A percentile compares a stretch with the other conserved stretches of the same genome.
phyloP scores from a whole-genome alignment of 768 basidiomycete genomes.

The Naganishia friedmannii region DNA sequence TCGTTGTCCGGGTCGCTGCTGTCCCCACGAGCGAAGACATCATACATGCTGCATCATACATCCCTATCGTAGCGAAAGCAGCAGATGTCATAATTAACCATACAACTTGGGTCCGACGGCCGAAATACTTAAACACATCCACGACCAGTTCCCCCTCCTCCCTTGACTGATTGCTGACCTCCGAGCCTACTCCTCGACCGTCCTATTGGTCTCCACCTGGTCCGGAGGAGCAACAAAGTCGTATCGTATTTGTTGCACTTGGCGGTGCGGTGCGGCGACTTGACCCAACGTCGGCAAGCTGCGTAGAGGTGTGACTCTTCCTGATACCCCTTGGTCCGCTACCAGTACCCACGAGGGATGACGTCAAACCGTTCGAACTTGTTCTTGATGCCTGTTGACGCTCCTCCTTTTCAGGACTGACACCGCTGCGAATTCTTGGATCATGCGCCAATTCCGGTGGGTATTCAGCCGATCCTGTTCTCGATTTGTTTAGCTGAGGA shows the following conservation, averaged over 20 bases:
- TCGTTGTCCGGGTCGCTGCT: too few species aligned
- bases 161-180: too few species aligned
- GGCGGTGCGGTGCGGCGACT: background rate
- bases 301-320: slow-evolving; percentile 4
- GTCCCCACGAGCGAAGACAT: too few species aligned
- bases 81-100: too few species aligned
- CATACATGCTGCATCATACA: too few species aligned
- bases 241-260: slow-evolving; percentile 1
- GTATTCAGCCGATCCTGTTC: slow-evolving; percentile 13
- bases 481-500: background rate
- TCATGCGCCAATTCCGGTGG: slow-evolving; percentile 12
- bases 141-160: too few species aligned
- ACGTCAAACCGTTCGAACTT: background rate
- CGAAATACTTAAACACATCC: too few species aligned
- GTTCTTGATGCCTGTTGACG: background rate
- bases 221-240: background rate
- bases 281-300: background rate
- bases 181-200: background rate
- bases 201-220: background rate
- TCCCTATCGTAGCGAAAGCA: too few species aligned
- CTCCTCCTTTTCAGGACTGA: background rate
- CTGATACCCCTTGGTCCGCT: background rate
- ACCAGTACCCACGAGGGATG: background rate
- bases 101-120: too few species aligned
- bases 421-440: background rate